Evolutionary conservation across 2,329 filamentous ascomycete genomes (phyloP).

Genomic region (Pseudocercospora fuligena): DNA sequence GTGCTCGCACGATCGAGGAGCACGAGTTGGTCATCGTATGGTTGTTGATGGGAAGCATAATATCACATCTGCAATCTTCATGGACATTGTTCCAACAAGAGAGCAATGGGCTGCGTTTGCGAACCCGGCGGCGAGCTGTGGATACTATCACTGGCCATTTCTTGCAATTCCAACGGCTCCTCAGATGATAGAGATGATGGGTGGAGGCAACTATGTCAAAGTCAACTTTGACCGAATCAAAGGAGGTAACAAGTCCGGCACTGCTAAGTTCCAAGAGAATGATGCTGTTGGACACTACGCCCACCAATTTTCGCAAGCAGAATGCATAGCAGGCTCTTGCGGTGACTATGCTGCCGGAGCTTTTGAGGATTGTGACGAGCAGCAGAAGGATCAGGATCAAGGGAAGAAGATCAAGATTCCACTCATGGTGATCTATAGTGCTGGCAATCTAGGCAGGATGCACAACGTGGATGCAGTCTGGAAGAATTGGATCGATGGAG

Average conservation of each 20-base stretch:
- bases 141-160: slow-evolving; percentile 58
- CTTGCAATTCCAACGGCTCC: slow-evolving; percentile 54
- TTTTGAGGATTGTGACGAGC: slow-evolving; percentile 48
- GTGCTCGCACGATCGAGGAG: slow-evolving; percentile 57
- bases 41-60: slow-evolving; percentile 49
- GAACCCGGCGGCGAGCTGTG: slow-evolving; percentile 43
- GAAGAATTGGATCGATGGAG: slow-evolving; percentile 51
- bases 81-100: slow-evolving; percentile 57
- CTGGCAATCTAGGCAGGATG: slow-evolving; percentile 47
- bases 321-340: slow-evolving; percentile 50
- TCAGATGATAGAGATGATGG: slow-evolving; percentile 50
- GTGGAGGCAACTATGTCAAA: slow-evolving; percentile 47
- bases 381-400: slow-evolving; percentile 51
- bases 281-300: slow-evolving; percentile 52
- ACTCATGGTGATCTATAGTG: slow-evolving; percentile 52
- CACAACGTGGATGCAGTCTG: slow-evolving; percentile 52
- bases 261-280: slow-evolving; percentile 39
- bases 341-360: slow-evolving; percentile 56
- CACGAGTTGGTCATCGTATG: slow-evolving; percentile 55
- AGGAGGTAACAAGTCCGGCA: slow-evolving; percentile 37
- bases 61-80: slow-evolving; percentile 48
- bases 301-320: slow-evolving; percentile 48
- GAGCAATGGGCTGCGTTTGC: slow-evolving; percentile 52
- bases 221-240: slow-evolving; percentile 40
- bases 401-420: slow-evolving; percentile 51